Base-by-base conservation (phyloP, 2,329 filamentous ascomycete genomes). In the Rutstroemia sp. region DNA sequence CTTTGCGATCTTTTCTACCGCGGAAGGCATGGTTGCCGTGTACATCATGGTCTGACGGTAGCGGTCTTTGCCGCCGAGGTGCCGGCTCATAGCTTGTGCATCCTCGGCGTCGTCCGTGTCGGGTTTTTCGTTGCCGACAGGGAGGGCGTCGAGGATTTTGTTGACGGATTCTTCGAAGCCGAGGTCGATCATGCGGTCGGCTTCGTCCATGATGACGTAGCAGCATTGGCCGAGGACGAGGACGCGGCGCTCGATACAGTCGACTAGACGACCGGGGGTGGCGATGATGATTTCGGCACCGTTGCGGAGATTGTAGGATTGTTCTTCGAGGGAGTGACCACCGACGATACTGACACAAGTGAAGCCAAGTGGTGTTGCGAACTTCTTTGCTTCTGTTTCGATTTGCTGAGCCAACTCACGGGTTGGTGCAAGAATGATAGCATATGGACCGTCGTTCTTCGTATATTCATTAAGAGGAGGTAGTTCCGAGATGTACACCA, bases 21-120 rank as follows among this genome's bases (percentile, higher is more conserved):
- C 83, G 0, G 88, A 76, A 1, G 94, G 92, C 94, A 99, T 99
- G 27, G 94, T 99, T 53, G 94, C 94, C 62, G 94, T 97, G 82
- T 97, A 99, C 94, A 99, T 99, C 94, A 99, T 99, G 0, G 94
- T 99, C 72, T 99, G 92, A 58, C 94, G 80, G 75, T 97, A 97
- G 21, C 88, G 81, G 66, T 91, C 87, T 63, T 84, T 83, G 17
- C 83, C 83, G 53, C 86, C 85, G 1, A 95, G 75, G 65, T 88
- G 87, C 57, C 83, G 80, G 65, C 84, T 86, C 92, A 97, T 97
- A n/a, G 86, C 83, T 56, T 81, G 77, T 0, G 88, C 78, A 68
- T 97, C 82, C 71, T 99, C 94, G 5, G 94, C 94, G 53, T 89
- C 89, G 12, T 97, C 92, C 0, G 83, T 88, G 71, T 99, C 94